phyloP scores from a whole-genome alignment of 108 stramenopile species.

The Nitzschia sp. region DNA sequence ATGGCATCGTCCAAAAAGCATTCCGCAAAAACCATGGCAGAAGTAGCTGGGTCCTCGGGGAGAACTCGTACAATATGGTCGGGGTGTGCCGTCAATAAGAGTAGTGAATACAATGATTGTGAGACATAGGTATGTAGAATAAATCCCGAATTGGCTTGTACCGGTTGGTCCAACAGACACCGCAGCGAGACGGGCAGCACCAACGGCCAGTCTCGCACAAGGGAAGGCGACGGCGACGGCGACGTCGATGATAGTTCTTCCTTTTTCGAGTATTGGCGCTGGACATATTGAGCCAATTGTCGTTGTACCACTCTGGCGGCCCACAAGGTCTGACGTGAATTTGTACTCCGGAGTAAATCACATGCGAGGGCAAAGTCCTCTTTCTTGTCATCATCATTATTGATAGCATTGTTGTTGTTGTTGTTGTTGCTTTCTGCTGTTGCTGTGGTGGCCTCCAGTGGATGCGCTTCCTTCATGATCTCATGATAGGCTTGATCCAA shows the following conservation, averaged over 20 bases:
- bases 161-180: constrained; percentile 74
- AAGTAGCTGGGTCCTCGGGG: constrained; percentile 6
- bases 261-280: background rate
- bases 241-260: too few relatives aligned
- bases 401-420: constrained; percentile 16
- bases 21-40: constrained; percentile 35
- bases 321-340: constrained; percentile 71
- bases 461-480: constrained; percentile 33
- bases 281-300: constrained; percentile 23
- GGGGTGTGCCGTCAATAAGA: constrained; percentile 59
- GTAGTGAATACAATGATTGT: constrained; percentile 49
- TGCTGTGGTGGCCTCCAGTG: too few relatives aligned
- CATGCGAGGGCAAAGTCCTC: constrained; percentile 55
- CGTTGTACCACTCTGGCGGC: constrained; percentile 51
- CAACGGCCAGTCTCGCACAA: constrained; percentile 38
- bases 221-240: too few relatives aligned
- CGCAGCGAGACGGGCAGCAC: constrained; percentile 78
- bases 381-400: constrained; percentile 3
- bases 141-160: constrained; percentile 34
- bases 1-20: constrained; percentile 73
- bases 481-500: constrained; percentile 66
- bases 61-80: constrained; percentile 44
- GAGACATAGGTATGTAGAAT: constrained; percentile 59
- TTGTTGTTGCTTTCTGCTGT: too few relatives aligned
- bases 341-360: constrained; percentile 69